A percentile compares a stretch with the other conserved stretches of the same genome.
Evolutionary conservation across 192 early-diverging fungal species (phyloP).

Genomic region (Umbelopsis isabellina): DNA sequence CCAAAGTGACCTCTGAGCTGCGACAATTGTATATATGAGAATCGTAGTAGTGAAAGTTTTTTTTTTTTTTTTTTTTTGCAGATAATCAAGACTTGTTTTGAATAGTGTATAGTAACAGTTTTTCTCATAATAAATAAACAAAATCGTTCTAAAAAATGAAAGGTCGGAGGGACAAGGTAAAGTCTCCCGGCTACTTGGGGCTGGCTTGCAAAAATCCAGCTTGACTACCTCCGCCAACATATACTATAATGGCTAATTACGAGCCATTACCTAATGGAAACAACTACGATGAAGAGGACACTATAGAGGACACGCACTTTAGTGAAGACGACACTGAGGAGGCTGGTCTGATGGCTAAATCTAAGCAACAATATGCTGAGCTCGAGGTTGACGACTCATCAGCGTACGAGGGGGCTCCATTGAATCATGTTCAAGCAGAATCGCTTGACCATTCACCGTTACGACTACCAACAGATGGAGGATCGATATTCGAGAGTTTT

Average conservation of each 20-base stretch:
- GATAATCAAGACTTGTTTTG: no score
- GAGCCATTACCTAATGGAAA: conserved; percentile 10
- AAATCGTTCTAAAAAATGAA: no score
- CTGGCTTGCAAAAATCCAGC: no score
- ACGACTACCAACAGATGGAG: conserved; percentile 53
- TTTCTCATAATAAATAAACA: no score
- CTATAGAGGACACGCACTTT: neutral
- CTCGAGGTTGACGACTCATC: conserved; percentile 38
- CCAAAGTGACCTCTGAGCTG: conserved; percentile 18
- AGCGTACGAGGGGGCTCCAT: neutral
- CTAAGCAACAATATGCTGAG: conserved; percentile 30
- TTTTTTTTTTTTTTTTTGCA: no score
- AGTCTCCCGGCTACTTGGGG: no score
- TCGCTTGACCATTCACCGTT: conserved; percentile 8
- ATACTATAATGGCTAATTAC: neutral
- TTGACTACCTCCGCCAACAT: no score
- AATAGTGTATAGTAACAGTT: no score
- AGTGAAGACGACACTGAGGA: conserved; percentile 1
- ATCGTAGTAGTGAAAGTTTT: neutral
- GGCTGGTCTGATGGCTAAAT: neutral
- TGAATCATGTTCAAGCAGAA: conserved; percentile 1
- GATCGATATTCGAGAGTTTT: conserved; percentile 58
- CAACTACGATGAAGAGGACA: neutral
- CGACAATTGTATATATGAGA: conserved; percentile 22
- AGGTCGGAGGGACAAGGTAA: no score